A percentile compares a stretch with the other conserved stretches of the same genome.
phyloP scores from a whole-genome alignment of 2,329 filamentous ascomycete genomes.

The Coniochaeta pulveracea region DNA sequence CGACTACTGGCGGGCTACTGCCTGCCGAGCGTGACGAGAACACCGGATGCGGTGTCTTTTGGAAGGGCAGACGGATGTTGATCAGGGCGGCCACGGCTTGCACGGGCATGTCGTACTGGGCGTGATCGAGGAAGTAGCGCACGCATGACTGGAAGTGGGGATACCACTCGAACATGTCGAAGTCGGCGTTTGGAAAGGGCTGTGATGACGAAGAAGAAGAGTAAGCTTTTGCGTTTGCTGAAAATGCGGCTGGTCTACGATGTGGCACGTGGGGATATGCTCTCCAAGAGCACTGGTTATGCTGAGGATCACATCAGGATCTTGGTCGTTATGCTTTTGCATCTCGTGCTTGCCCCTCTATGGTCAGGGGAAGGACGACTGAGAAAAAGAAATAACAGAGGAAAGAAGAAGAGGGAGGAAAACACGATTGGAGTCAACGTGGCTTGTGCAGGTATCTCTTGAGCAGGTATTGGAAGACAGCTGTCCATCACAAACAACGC shows the following conservation, averaged over 20 bases:
- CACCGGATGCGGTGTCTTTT: constrained; percentile 43
- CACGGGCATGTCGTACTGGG: constrained; percentile 71
- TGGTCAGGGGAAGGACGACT: neutral
- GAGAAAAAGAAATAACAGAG: constrained; percentile 4
- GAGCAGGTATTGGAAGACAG: too few relatives aligned
- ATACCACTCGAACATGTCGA: constrained; percentile 89
- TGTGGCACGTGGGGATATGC: neutral
- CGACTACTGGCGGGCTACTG: constrained; percentile 19
- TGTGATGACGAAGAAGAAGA: constrained; percentile 12
- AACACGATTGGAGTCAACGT: too few relatives aligned
- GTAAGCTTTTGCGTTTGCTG: constrained; percentile 4
- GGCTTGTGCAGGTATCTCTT: too few relatives aligned
- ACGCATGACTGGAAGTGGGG: constrained; percentile 84
- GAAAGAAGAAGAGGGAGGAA: too few relatives aligned
- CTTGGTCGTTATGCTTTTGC: too few relatives aligned
- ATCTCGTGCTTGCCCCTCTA: neutral
- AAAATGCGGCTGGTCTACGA: neutral
- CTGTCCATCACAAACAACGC: too few relatives aligned
- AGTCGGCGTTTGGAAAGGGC: constrained; percentile 37
- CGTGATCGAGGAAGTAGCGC: constrained; percentile 82
- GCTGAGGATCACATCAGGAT: too few relatives aligned
- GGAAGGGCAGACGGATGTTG: constrained; percentile 85
- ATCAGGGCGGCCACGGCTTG: constrained; percentile 83
- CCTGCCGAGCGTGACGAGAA: constrained; percentile 25
- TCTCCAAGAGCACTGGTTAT: neutral